Evolutionary conservation across 202 grass and related monocot genomes (phyloP), one percentile per base, ranked within the genome.

Genomic region (Setaria viridis): DNA sequence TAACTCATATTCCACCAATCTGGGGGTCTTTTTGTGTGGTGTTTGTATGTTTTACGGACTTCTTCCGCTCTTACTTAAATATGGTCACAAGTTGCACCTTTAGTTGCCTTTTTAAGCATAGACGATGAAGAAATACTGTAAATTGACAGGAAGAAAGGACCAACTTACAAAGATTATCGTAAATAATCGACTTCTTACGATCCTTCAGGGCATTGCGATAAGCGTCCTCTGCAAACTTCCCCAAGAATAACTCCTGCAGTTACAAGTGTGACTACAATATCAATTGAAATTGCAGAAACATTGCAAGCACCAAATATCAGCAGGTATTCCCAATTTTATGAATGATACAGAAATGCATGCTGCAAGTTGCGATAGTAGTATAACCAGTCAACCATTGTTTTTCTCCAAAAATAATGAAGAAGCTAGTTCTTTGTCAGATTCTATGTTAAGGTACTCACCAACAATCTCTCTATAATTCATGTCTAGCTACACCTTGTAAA

Each of bases 171-270:
- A 98, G 83, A 82, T 95, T 83, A 33, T 92, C 90, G 8, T 98
- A 98, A 20, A 62, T 67, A 78, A 98, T 82, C 57, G 78, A 93
- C 74, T 93, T 98, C 70, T 98, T 98, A 12, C 48, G 93, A 49
- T 92, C 91, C 85, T 84, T 89, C 48, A 51, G 20, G 51, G 79
- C 87, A 89, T 87, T 94, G 32, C 45, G 25, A 84, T 89, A 88
- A 55, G 89, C 84, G 86, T 92, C 84, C 50, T 84, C 82, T 2
- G 86, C 91, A 92, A 98, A 90, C 80, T 63, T 93, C 81, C 87
- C 81, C 86, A 98, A 82, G 87, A 98, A 98, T 84, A 98, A 81
- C 88, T 95, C 95, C 93, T 98, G 81, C 54, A 88, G 21, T 70
- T 59, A 70, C 56, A 85, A n/a, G 15, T 82, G 58, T 35, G 30